These are phyloP conservation scores for Lipomyces yamanashiensis DNA, from an alignment of 805 yeast genomes.

Conservation along the genomic window DNA sequence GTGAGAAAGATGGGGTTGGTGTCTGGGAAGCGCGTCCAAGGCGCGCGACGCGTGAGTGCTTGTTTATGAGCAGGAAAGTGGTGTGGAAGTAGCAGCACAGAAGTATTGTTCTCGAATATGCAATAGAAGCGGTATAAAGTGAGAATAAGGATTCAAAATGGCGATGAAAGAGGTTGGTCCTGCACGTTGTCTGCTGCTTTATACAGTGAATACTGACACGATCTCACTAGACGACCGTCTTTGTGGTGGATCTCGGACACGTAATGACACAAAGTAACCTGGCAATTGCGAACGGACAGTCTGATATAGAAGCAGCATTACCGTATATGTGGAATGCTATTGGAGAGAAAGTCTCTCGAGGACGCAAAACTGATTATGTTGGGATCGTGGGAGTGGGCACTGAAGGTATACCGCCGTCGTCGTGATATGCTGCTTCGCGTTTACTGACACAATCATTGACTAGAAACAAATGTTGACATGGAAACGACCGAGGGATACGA, in stretches of 20 bases:
- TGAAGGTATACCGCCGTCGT: conserved; percentile 15
- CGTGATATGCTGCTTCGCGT: background rate
- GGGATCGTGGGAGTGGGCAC: conserved; percentile 41
- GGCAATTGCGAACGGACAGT: conserved; percentile 18
- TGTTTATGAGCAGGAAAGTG: too few relatives aligned
- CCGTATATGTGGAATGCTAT: conserved; percentile 52
- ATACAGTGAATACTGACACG: background rate
- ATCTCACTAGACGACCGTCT: conserved; percentile 47
- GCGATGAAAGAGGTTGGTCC: conserved; percentile 39
- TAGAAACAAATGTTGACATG: conserved; percentile 11
- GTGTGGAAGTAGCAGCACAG: too few relatives aligned
- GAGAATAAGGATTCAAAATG: conserved; percentile 23
- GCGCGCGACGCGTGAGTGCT: background rate
- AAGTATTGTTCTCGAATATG: too few relatives aligned
- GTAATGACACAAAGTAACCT: conserved; percentile 39
- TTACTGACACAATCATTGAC: background rate
- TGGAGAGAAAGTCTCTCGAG: conserved; percentile 37
- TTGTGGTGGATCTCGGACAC: conserved; percentile 57
- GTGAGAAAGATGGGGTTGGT: conserved; percentile 4
- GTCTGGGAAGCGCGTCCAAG: background rate
- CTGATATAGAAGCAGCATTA: conserved; percentile 37
- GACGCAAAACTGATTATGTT: conserved; percentile 41
- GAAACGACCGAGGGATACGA: conserved; percentile 22
- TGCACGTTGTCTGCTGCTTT: background rate
- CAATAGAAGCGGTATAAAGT: background rate